Base-by-base conservation (phyloP, 768 basidiomycete species). In the Trametes cingulata region DNA sequence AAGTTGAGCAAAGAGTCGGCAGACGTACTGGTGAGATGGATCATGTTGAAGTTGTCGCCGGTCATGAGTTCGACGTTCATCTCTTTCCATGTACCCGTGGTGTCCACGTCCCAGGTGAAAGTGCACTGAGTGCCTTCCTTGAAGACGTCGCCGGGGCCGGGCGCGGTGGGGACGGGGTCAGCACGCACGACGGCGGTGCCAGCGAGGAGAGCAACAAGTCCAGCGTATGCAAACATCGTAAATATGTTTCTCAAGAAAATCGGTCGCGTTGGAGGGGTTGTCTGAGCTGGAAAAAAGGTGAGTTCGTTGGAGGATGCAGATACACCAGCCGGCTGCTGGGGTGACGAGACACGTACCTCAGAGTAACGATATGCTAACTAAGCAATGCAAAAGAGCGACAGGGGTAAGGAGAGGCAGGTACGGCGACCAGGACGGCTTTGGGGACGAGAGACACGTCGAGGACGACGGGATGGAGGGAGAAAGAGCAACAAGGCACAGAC, bases 21-120 rank as follows among this genome's bases (percentile, higher is more conserved):
- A 42, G 17, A 53, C 86, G 60, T 63, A 91, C 89, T 84, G 13
- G 85, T 83, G 39, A 93, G 63, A 65, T 78, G 81, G 40, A 84
- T 68, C 90, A 93, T 93, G 39, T 79, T 62, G 51, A 80, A 73
- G 75, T 94, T 93, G 68, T 80, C 69, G 5, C 91, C 92, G 0
- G 88, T 86, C 90, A 91, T 93, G 71, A 93, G 82, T 70, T 91
- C 77, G 57, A 94, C 89, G 62, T 78, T 74, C 85, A 88, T 91
- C 60, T 76, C 71, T 69, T 81, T 85, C 92, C 92, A 94, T 15
- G 61, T 64, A 20, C 85, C 84, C 14, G 81, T 79, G 6, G 73
- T 57, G 67, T 91, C 90, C 7, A 75, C 78, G 0, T 68, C 67
- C 91, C 92, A 94, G 12, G 70, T 66, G 42, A 87, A 77, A 27